These are phyloP conservation scores for Plenodomus lindquistii DNA, from an alignment of 2,329 filamentous ascomycete species.

Conservation along the genomic window DNA sequence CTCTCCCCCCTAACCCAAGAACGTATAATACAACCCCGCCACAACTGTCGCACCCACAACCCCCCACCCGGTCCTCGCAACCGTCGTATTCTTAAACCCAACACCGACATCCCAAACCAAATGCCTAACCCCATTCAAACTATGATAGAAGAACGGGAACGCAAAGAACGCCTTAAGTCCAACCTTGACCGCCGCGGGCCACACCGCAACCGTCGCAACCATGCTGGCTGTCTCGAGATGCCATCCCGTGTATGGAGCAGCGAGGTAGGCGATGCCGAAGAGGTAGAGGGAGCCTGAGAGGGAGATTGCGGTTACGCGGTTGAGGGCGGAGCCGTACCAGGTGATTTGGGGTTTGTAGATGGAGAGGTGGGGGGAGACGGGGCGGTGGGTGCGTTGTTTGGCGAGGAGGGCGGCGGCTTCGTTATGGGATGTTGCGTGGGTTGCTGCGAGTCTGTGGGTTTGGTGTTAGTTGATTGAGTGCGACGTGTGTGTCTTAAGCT, in stretches of 20 bases:
- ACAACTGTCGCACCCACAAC: slow-evolving; percentile 61
- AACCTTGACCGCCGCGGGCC: slow-evolving; percentile 63
- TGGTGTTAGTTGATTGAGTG: slow-evolving; percentile 2
- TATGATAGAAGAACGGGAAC: slow-evolving; percentile 70
- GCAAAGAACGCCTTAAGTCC: slow-evolving; percentile 62
- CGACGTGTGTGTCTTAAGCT: too few relatives aligned
- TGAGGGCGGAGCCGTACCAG: slow-evolving; percentile 75
- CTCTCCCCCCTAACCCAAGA: slow-evolving; percentile 14
- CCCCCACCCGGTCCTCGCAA: slow-evolving; percentile 67
- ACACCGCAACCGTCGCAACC: slow-evolving; percentile 66
- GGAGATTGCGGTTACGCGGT: slow-evolving; percentile 79
- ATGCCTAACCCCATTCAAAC: slow-evolving; percentile 71
- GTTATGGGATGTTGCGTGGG: slow-evolving; percentile 59
- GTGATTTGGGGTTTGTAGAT: slow-evolving; percentile 90
- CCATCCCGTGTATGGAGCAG: slow-evolving; percentile 74
- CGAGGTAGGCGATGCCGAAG: slow-evolving; percentile 80
- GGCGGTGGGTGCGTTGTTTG: slow-evolving; percentile 78
- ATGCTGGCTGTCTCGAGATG: slow-evolving; percentile 67
- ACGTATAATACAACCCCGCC: slow-evolving; percentile 35
- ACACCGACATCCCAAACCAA: slow-evolving; percentile 70
- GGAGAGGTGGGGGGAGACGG: slow-evolving; percentile 79
- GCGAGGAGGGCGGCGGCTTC: slow-evolving; percentile 70
- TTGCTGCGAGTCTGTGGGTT: slow-evolving; percentile 53
- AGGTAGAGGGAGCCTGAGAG: slow-evolving; percentile 77
- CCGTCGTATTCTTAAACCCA: slow-evolving; percentile 65